Base-by-base conservation (phyloP, 805 yeast species). In the Candida suzukii region DNA sequence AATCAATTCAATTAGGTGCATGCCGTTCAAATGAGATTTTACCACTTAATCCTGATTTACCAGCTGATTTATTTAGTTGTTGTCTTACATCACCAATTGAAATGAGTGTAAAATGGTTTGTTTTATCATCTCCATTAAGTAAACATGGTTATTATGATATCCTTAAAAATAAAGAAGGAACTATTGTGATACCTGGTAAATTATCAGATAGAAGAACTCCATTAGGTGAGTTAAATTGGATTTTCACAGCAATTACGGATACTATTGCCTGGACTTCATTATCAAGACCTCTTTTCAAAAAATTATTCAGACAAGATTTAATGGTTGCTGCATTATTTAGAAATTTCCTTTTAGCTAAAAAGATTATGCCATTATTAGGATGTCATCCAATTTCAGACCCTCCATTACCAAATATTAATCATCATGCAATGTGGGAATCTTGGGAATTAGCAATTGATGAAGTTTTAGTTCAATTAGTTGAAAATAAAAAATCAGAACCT, bases 391-490 rank as follows among this genome's bases (percentile, higher is more conserved):
- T 90, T 2, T 87, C 96, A 16, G 95, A 88, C 47, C 99, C 99
- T 1, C 88, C 85, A 10, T 66, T 93, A 30, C 98, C 99, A 0
- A 93, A 88, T 41, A 76, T 81, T 6, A 78, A 85, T 37, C 74
- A 76, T 46, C 97, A 93, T 57, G 79, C 95, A 5, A 81, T 93
- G 86, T 93, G 99, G 99, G 93, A 88, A 44, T 82, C 96, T 0
- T 93, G 99, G 98, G 98, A 93, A 56, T 68, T 93, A 47, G 97
- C 99, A 0, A 82, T 93, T 32, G 98, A 93, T 58, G 97, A 93
- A 56, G 95, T 95, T 4, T 66, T 93, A 35, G 77, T 86, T 2
- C 88, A 83, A 52, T 61, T 83, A 33, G 70, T 83, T 40, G 74
- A 73, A 31, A 58, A 49, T 35, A 60, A 58, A 38, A 43, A 47